Evolutionary conservation across 352 stramenopile species (phyloP).

Genomic region (Phytophthora idaei): DNA sequence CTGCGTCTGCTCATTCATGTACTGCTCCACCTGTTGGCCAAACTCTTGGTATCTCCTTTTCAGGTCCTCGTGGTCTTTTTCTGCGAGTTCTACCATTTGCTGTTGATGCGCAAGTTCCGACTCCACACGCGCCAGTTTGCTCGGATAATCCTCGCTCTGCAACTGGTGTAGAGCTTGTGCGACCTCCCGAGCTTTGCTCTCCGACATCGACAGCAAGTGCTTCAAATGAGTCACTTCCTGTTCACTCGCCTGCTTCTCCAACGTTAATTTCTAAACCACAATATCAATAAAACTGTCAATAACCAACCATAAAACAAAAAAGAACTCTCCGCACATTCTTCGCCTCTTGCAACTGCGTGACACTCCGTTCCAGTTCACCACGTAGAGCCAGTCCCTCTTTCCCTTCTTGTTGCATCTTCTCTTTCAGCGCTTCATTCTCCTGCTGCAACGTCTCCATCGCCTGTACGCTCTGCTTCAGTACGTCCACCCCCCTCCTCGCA

Average conservation of each 20-base stretch:
- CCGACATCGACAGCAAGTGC: conserved; percentile 54
- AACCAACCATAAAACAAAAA: not conserved
- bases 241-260: conserved; percentile 52
- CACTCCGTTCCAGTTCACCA: conserved; percentile 25
- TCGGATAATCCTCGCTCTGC: conserved; percentile 54
- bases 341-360: conserved; percentile 43
- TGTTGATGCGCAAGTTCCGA: conserved; percentile 48
- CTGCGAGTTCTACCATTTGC: conserved; percentile 33
- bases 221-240: conserved; percentile 62
- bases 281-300: conserved; percentile 16
- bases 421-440: conserved; percentile 49
- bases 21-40: conserved; percentile 69
- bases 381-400: conserved; percentile 25
- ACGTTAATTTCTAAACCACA: conserved; percentile 51
- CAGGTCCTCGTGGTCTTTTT: conserved; percentile 64
- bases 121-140: conserved; percentile 55
- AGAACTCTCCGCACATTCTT: conserved; percentile 27
- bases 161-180: conserved; percentile 44
- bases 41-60: conserved; percentile 78
- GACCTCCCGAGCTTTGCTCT: conserved; percentile 55
- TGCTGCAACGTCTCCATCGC: conserved; percentile 45
- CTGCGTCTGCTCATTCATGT: conserved; percentile 74
- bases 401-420: conserved; percentile 33
- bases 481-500: conserved; percentile 43
- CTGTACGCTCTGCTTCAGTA: conserved; percentile 30